Conservation (phyloP, 345 rosid species). For the Bruguiera sexangula region DNA sequence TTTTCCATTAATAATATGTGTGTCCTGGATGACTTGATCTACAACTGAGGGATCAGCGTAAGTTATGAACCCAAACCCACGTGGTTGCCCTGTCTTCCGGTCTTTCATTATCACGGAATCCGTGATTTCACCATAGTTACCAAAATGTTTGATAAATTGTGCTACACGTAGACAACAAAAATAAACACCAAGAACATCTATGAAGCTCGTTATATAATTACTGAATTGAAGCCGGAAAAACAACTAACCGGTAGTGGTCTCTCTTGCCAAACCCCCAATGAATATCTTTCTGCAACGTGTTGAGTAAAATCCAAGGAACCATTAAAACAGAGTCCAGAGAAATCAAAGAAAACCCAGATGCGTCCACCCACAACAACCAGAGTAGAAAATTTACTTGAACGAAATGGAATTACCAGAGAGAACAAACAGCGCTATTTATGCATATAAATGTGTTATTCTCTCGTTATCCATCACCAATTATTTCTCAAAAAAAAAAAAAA, state of each 20-base stretch:
- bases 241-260: conserved; percentile 53
- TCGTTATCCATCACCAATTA: neutral
- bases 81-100: conserved; percentile 72
- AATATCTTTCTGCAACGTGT: conserved; percentile 57
- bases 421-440: neutral
- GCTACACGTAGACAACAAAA: conserved; percentile 35
- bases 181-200: neutral
- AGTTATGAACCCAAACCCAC: conserved; percentile 95
- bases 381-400: neutral
- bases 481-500: neutral
- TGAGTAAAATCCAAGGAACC: neutral
- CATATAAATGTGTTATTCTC: neutral
- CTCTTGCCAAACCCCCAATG: conserved; percentile 82
- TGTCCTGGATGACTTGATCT: conserved; percentile 78
- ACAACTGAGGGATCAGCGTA: conserved; percentile 83
- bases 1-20: conserved; percentile 72
- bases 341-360: neutral
- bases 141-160: conserved; percentile 69
- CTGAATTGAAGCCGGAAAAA: neutral
- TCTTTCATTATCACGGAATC: conserved; percentile 95
- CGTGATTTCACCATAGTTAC: conserved; percentile 75
- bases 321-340: neutral
- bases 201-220: neutral
- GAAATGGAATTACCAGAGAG: neutral
- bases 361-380: neutral